Percentiles rank a stretch among this genome's conserved stretches.
Evolutionary conservation across 2,329 filamentous ascomycete species (phyloP).

Genomic region (Monosporascus sp.): DNA sequence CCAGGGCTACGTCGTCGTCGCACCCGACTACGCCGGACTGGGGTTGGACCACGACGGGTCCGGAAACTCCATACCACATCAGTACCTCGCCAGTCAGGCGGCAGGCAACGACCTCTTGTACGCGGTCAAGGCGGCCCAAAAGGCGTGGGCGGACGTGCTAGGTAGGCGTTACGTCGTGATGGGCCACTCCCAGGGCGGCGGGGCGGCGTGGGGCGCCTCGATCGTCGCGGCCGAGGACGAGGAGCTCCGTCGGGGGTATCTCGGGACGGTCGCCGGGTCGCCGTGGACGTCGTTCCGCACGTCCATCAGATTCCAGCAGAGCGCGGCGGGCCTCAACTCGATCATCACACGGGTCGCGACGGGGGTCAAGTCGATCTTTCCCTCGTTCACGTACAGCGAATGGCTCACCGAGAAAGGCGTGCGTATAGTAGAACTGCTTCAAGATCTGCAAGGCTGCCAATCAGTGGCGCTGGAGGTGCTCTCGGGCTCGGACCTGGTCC

Average conservation of each 20-base stretch:
- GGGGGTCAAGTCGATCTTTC: background rate
- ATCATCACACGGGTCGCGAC: background rate
- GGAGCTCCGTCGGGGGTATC: background rate
- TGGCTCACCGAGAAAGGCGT: conserved; percentile 1
- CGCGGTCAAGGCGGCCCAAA: conserved; percentile 1
- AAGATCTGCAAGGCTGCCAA: conserved; percentile 3
- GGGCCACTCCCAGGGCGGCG: conserved; percentile 3
- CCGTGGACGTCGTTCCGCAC: background rate
- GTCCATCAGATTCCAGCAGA: background rate
- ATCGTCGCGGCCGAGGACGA: background rate
- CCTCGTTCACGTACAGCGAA: background rate
- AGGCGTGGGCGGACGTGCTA: background rate
- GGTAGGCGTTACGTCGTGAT: background rate
- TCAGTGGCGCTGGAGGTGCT: background rate
- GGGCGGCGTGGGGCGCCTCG: conserved; percentile 1
- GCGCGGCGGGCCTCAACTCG: background rate
- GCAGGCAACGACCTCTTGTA: background rate
- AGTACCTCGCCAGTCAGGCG: background rate
- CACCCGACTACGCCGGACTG: conserved; percentile 4
- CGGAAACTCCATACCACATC: conserved; percentile 1
- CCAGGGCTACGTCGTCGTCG: conserved; percentile 3
- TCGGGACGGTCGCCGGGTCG: background rate
- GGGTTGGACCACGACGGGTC: background rate
- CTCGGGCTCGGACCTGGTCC: background rate
- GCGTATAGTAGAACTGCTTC: background rate